Percentiles rank a stretch among this genome's conserved stretches.
These are phyloP conservation scores for Vitis cinerea DNA, from an alignment of 164 flowering plant genomes.

Conservation along the genomic window DNA sequence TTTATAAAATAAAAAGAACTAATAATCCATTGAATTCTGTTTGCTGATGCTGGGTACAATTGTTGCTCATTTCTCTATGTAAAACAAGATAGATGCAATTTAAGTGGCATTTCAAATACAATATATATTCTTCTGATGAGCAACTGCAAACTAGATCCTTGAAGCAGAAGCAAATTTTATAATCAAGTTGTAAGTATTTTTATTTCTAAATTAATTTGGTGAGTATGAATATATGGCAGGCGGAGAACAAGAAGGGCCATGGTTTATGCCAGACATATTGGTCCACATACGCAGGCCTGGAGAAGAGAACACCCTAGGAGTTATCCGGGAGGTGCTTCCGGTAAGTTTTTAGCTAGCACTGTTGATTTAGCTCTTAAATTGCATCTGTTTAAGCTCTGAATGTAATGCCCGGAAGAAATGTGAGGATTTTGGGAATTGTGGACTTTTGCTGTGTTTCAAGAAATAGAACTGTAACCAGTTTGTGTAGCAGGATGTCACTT, in stretches of 20 bases:
- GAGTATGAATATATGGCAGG: slow-evolving; percentile 36
- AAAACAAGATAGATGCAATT: not conserved
- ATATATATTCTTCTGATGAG: not conserved
- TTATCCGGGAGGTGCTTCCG: slow-evolving; percentile 74
- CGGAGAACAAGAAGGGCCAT: slow-evolving; percentile 73
- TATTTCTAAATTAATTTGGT: not conserved
- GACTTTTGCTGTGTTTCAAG: too few relatives aligned
- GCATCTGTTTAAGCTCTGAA: not conserved
- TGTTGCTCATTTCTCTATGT: too few relatives aligned
- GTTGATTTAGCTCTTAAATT: not conserved
- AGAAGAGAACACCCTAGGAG: slow-evolving; percentile 63
- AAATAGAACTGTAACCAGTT: too few relatives aligned
- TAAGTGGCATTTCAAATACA: not conserved
- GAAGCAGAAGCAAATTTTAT: not conserved
- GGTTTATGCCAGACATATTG: slow-evolving; percentile 82
- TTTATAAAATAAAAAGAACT: too few relatives aligned
- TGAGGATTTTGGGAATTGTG: too few relatives aligned
- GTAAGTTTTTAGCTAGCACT: slow-evolving; percentile 32
- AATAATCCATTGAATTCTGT: too few relatives aligned
- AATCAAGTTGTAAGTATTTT: not conserved
- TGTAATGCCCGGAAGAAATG: too few relatives aligned
- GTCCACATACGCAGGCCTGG: slow-evolving; percentile 69
- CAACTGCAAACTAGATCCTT: too few relatives aligned
- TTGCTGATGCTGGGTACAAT: too few relatives aligned
- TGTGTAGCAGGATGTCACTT: too few relatives aligned